Conservation (phyloP, 495 filamentous ascomycete genomes). For the Jackrogersella multiformis region DNA sequence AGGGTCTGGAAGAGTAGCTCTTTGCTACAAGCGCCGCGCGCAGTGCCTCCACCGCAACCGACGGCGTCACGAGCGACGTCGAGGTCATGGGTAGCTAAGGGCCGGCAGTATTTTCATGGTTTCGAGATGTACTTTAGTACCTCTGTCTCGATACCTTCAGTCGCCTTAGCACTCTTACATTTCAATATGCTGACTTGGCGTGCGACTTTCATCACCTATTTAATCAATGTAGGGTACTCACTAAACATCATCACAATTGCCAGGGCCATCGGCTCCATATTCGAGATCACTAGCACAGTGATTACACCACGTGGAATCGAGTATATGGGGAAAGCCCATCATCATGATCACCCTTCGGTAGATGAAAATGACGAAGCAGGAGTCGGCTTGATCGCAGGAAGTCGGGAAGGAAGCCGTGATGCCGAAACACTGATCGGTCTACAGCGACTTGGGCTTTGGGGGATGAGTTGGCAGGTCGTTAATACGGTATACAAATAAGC, state of each 20-base stretch:
- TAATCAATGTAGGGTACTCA: conserved; percentile 64
- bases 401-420: conserved; percentile 30
- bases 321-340: conserved; percentile 43
- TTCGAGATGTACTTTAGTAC: conserved; percentile 55
- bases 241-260: conserved; percentile 62
- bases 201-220: conserved; percentile 67
- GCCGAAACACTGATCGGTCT: conserved; percentile 47
- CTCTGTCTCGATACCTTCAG: conserved; percentile 61
- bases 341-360: not conserved
- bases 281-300: conserved; percentile 61
- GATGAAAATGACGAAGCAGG: conserved; percentile 36
- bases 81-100: conserved; percentile 32
- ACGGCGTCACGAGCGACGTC: conserved; percentile 13
- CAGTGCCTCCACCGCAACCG: conserved; percentile 17
- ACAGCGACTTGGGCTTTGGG: conserved; percentile 56
- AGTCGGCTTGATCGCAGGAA: conserved; percentile 33
- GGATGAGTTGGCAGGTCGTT: conserved; percentile 51
- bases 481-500: conserved; percentile 46
- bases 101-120: conserved; percentile 38
- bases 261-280: conserved; percentile 61
- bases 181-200: conserved; percentile 68
- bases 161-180: conserved; percentile 64
- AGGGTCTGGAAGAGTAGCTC: conserved; percentile 50
- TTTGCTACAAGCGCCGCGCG: conserved; percentile 43
- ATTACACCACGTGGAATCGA: conserved; percentile 52